Evolutionary conservation across 2,329 filamentous ascomycete species (phyloP).

Genomic region (Ophiostoma tasmaniense): DNA sequence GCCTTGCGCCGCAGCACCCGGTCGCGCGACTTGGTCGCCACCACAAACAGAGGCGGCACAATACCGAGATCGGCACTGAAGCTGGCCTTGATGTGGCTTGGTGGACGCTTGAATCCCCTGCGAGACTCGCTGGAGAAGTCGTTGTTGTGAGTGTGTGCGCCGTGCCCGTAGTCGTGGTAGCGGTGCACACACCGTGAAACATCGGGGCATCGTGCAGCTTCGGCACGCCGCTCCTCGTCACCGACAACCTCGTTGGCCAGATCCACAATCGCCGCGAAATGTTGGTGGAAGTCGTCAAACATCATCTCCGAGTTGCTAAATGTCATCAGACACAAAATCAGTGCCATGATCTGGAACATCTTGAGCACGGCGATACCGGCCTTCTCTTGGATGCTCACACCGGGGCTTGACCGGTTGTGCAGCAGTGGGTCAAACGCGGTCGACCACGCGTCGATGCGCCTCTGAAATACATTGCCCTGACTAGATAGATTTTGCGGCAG

Average conservation of each 20-base stretch:
- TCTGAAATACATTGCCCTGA: conserved; percentile 40
- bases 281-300: conserved; percentile 46
- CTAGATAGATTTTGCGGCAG: conserved; percentile 41
- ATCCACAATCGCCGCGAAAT: conserved; percentile 48
- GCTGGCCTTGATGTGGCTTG: conserved; percentile 48
- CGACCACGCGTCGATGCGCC: conserved; percentile 46
- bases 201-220: conserved; percentile 37
- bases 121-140: conserved; percentile 28
- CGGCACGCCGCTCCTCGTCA: conserved; percentile 47
- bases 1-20: conserved; percentile 48
- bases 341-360: conserved; percentile 52
- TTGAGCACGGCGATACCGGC: conserved; percentile 53
- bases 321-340: conserved; percentile 50
- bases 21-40: conserved; percentile 59
- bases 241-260: conserved; percentile 51
- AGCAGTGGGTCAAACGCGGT: conserved; percentile 49
- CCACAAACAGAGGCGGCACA: conserved; percentile 55
- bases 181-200: conserved; percentile 30
- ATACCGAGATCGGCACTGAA: conserved; percentile 59
- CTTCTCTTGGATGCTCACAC: conserved; percentile 46
- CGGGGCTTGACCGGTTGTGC: conserved; percentile 38
- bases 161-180: conserved; percentile 22
- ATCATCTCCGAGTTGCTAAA: conserved; percentile 50
- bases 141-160: conserved; percentile 17
- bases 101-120: conserved; percentile 35